Conservation (phyloP, 2,329 filamentous ascomycete species). For the Ascochyta koolunga region DNA sequence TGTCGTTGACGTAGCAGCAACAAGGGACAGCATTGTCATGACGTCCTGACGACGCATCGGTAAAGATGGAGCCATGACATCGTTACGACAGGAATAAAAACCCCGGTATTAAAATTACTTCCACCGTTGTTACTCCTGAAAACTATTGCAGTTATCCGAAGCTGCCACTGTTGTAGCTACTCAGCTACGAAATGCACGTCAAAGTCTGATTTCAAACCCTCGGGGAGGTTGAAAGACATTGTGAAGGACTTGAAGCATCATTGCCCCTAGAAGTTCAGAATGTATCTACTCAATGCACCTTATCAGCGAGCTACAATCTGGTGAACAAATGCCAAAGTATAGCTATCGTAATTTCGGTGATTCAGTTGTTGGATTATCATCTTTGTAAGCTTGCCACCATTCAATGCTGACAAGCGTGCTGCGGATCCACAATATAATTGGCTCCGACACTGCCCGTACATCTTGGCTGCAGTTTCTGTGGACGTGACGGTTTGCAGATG, state of each 20-base stretch:
- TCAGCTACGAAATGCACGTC: neutral
- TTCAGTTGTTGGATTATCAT: no score
- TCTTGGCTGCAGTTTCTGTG: neutral
- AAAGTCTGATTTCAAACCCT: neutral
- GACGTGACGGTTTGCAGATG: neutral
- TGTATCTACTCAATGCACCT: neutral
- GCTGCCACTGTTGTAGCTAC: neutral
- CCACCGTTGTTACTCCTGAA: neutral
- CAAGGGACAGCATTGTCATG: constrained; percentile 32
- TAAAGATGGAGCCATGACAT: constrained; percentile 13
- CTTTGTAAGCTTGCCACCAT: neutral
- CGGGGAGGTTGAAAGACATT: neutral
- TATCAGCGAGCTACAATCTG: neutral
- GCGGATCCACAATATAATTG: neutral
- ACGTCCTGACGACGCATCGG: constrained; percentile 33
- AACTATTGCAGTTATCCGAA: neutral
- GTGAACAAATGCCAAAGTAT: neutral
- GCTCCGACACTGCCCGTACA: neutral
- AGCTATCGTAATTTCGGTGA: no score
- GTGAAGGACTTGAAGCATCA: neutral
- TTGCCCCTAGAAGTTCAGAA: neutral
- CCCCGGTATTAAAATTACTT: neutral
- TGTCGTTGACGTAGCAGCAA: constrained; percentile 30
- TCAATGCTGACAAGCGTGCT: neutral
- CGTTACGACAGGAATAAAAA: neutral